Base-by-base conservation (phyloP, 1,284 basidiomycete species). In the Sanghuangporus baumii region DNA sequence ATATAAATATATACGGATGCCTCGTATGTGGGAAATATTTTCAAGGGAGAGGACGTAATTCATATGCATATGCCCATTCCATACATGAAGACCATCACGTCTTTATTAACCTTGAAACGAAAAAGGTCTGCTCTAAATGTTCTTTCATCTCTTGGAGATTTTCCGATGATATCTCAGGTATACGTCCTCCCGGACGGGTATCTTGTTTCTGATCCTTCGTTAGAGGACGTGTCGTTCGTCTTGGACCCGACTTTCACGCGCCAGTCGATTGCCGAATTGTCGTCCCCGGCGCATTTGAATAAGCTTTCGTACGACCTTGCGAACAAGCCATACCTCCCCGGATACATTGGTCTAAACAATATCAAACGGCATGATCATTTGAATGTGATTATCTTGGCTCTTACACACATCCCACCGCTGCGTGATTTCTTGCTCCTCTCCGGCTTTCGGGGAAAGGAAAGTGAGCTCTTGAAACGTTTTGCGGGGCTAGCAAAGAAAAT, bases 181-280 rank as follows among this genome's bases (percentile, higher is more conserved):
- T 99, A 96, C 74, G 91, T 99, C 43, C 82, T 99, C n/a, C 97
- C 97, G 47, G 97, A 99, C 75, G 94, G 94, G 46, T 99, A 99
- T 74, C 88, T 81, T 26, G 97, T 99, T 62, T 91, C 92, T 14
- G 96, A 98, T 75, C 94, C 96, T 20, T 97, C 95, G 6, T 78
- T 99, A 62, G 90, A 94, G 72, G 96, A 99, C 73, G 97, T 99
- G 65, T 82, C 94, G 38, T 91, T 89, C 71, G 93, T 98, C 37
- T 83, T 99, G 31, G 83, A 88, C 37, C 96, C 97, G 1, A 84
- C 84, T 2, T 99, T 96, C 75, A 86, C 81, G 37, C 79, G 76
- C 40, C 71, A 74, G 37, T 79, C 81, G 34, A 79, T 81, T 67
- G 68, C 79, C 38, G 78, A 75, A 43, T 74, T 90, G 14, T 86